Evolutionary conservation across 2,329 filamentous ascomycete genomes (phyloP).

Genomic region (Cladosporium sp.): DNA sequence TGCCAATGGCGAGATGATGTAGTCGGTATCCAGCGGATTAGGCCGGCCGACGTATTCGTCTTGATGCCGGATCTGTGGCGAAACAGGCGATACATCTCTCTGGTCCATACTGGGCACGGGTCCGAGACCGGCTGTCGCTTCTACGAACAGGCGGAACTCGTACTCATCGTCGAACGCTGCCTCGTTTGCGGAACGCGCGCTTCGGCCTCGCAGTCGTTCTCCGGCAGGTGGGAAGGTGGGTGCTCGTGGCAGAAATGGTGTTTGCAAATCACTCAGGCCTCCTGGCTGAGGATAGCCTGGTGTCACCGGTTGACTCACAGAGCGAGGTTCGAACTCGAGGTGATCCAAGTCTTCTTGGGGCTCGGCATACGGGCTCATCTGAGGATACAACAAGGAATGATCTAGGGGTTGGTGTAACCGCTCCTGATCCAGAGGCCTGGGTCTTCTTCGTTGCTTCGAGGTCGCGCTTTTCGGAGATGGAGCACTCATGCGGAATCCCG

Average conservation of each 20-base stretch:
- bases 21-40: neutral
- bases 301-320: constrained; percentile 27
- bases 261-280: constrained; percentile 11
- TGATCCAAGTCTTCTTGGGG: constrained; percentile 9
- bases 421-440: constrained; percentile 6
- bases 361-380: constrained; percentile 22
- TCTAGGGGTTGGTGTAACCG: constrained; percentile 13
- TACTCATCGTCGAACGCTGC: constrained; percentile 26
- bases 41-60: neutral
- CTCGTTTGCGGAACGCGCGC: constrained; percentile 16
- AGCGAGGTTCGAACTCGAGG: constrained; percentile 14
- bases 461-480: constrained; percentile 1
- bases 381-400: constrained; percentile 21
- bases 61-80: neutral
- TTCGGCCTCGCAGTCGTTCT: constrained; percentile 14
- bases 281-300: constrained; percentile 14
- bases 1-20: constrained; percentile 20
- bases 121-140: constrained; percentile 30
- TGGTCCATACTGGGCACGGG: constrained; percentile 14
- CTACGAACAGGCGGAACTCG: constrained; percentile 30
- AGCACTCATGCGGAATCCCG: neutral
- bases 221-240: neutral
- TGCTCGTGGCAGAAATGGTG: constrained; percentile 12
- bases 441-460: constrained; percentile 11
- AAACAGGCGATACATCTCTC: neutral